Evolutionary conservation across 176 grass and related monocot genomes (phyloP).

Genomic region (Secale cereale): DNA sequence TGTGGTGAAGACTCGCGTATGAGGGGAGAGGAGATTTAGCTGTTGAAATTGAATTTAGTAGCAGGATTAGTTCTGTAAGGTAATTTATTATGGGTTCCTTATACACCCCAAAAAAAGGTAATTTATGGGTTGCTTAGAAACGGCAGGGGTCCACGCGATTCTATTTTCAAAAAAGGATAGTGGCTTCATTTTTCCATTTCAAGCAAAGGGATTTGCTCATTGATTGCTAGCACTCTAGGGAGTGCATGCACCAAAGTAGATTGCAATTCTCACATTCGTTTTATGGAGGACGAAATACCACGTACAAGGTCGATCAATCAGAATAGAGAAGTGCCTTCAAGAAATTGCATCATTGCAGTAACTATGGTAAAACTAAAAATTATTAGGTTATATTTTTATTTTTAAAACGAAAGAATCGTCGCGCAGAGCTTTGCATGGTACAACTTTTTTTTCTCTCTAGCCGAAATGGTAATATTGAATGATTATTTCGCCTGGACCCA

Average conservation of each 20-base stretch:
- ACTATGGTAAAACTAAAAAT: neutral
- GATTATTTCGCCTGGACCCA: neutral
- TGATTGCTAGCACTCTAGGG: neutral
- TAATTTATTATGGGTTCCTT: neutral
- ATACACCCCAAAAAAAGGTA: too few relatives aligned
- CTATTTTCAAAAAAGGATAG: neutral
- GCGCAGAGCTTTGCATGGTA: neutral
- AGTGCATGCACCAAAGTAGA: neutral
- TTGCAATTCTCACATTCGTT: neutral
- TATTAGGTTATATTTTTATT: neutral
- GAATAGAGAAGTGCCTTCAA: neutral
- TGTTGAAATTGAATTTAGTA: conserved; percentile 9
- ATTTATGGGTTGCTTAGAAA: conserved; percentile 19
- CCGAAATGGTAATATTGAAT: neutral
- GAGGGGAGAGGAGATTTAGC: neutral
- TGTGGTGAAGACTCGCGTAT: neutral
- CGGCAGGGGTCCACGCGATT: neutral
- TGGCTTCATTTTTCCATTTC: too few relatives aligned
- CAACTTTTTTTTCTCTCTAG: neutral
- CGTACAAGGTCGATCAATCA: neutral
- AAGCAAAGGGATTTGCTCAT: neutral
- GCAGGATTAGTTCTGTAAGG: neutral
- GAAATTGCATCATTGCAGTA: neutral
- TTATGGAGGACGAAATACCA: neutral
- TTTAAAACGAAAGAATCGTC: neutral